phyloP scores from a whole-genome alignment of 2,329 filamentous ascomycete species.

The Penicillium occitanis region DNA sequence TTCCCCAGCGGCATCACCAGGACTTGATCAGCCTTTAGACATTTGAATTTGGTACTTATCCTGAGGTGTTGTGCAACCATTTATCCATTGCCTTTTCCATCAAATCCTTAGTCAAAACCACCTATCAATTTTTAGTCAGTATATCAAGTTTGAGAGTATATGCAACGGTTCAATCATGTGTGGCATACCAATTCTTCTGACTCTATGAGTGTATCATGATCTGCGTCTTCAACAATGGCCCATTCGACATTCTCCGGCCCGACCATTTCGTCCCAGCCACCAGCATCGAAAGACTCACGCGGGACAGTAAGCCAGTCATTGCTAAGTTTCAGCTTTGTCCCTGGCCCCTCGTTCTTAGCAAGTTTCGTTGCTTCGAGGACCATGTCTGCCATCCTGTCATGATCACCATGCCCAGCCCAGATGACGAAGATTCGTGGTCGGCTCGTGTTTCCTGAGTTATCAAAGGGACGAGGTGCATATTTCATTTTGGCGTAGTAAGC shows the following conservation, averaged over 20 bases:
- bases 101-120: constrained; percentile 5
- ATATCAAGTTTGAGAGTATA: not conserved
- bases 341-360: not conserved
- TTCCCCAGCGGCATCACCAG: not conserved
- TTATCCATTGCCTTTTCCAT: constrained; percentile 3
- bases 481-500: constrained; percentile 7
- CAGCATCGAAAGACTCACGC: constrained; percentile 5
- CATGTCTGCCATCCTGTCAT: constrained; percentile 5
- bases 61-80: not conserved
- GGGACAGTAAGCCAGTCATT: constrained; percentile 4
- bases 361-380: constrained; percentile 4
- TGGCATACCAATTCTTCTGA: not conserved
- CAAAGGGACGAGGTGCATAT: constrained; percentile 1
- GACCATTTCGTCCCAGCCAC: constrained; percentile 8
- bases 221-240: constrained; percentile 8
- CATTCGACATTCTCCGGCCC: constrained; percentile 2
- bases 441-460: not conserved
- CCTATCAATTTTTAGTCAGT: not conserved
- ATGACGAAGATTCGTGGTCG: not conserved
- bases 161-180: not conserved
- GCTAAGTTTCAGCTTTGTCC: not conserved
- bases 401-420: constrained; percentile 5
- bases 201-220: constrained; percentile 11
- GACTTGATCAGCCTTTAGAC: not conserved
- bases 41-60: not conserved